Evolutionary conservation across 306 rosid genomes (phyloP).

Genomic region (Lupinus albus): DNA sequence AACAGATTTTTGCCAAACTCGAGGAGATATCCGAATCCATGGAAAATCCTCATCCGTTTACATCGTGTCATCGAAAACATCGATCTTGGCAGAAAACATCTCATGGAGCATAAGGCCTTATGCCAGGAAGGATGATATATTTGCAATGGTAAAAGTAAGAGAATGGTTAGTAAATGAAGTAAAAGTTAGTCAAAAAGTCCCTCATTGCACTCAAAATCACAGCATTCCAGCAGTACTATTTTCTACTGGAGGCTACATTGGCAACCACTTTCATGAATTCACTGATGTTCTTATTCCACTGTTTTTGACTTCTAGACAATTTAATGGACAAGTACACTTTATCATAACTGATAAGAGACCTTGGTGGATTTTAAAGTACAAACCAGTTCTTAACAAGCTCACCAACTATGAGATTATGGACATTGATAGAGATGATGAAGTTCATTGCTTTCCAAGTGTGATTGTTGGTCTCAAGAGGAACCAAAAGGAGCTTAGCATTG

Average conservation of each 20-base stretch:
- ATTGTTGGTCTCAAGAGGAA: slow-evolving; percentile 72
- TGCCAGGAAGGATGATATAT: slow-evolving; percentile 61
- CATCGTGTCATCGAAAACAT: slow-evolving; percentile 43
- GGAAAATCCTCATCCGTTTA: slow-evolving; percentile 61
- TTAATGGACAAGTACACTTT: slow-evolving; percentile 71
- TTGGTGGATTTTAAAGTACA: slow-evolving; percentile 62
- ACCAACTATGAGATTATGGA: slow-evolving; percentile 61
- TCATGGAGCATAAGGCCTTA: slow-evolving; percentile 74
- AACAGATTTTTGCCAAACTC: slow-evolving; percentile 67
- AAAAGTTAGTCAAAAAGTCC: slow-evolving; percentile 35
- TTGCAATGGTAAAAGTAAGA: slow-evolving; percentile 56
- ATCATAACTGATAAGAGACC: slow-evolving; percentile 51
- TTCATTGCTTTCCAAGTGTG: slow-evolving; percentile 76
- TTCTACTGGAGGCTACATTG: slow-evolving; percentile 72
- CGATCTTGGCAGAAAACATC: slow-evolving; percentile 42
- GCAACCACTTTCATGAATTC: slow-evolving; percentile 91
- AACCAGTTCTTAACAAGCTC: slow-evolving; percentile 51
- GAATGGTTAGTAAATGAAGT: slow-evolving; percentile 64
- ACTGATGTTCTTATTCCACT: slow-evolving; percentile 73
- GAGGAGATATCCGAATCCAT: slow-evolving; percentile 52
- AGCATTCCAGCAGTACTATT: slow-evolving; percentile 71
- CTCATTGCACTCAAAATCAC: slow-evolving; percentile 57
- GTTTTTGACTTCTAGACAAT: slow-evolving; percentile 64
- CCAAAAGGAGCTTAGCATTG: slow-evolving; percentile 60
- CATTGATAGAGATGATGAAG: slow-evolving; percentile 59